A percentile compares a stretch with the other conserved stretches of the same genome.
These are phyloP conservation scores for Besnoitia besnoiti DNA, from an alignment of 169 alveolate species.

Conservation along the genomic window DNA sequence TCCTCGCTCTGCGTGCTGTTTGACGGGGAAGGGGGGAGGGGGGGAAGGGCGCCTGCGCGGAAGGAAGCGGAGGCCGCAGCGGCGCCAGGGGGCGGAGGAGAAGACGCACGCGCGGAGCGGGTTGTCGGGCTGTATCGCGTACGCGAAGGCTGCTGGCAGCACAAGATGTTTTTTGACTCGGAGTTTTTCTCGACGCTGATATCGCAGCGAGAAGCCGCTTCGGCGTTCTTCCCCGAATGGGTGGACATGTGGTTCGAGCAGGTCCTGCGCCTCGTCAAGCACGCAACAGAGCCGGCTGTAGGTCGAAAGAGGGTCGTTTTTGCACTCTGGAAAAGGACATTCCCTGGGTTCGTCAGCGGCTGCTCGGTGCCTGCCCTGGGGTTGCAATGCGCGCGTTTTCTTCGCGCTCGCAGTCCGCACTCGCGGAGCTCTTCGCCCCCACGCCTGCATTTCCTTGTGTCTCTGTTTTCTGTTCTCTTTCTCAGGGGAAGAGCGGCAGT, in stretches of 20 bases:
- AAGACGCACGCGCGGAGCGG: background rate
- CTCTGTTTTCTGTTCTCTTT: slow-evolving; percentile 10
- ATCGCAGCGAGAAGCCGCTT: slow-evolving; percentile 17
- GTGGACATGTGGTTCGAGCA: background rate
- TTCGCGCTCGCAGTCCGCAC: background rate
- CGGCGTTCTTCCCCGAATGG: slow-evolving; percentile 44
- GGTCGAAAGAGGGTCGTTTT: background rate
- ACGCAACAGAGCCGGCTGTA: slow-evolving; percentile 24
- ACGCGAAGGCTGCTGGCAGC: slow-evolving; percentile 12
- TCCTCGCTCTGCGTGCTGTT: background rate
- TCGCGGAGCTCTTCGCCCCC: too few relatives aligned
- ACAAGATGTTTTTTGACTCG: background rate
- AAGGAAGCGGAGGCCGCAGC: too few relatives aligned
- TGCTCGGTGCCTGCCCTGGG: background rate
- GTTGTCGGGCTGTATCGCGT: background rate
- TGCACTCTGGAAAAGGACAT: background rate
- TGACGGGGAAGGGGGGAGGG: background rate
- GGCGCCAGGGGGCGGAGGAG: too few relatives aligned
- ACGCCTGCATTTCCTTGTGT: background rate
- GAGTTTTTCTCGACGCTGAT: background rate
- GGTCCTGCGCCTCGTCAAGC: slow-evolving; percentile 19
- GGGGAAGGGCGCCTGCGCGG: background rate
- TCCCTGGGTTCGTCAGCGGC: background rate
- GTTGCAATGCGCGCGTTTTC: background rate
- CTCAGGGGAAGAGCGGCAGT: slow-evolving; percentile 36